Evolutionary conservation across 345 rosid species (phyloP), one percentile per base, ranked within the genome.

Genomic region (Citrus hindsii): DNA sequence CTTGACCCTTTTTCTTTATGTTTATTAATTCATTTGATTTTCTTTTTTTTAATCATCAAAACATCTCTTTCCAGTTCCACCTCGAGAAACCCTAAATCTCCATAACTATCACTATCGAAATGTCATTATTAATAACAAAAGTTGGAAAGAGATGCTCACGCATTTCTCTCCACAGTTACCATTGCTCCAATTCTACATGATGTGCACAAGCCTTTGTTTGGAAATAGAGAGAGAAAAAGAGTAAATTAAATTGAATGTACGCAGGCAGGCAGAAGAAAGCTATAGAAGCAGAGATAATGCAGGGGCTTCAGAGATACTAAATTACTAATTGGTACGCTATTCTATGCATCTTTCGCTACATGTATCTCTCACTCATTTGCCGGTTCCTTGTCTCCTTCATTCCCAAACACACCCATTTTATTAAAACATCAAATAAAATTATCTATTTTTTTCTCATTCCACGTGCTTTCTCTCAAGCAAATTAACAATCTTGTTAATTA

Each of bases 371-470:
- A 35, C 83, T 79, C 51, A 79, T 77, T 81, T 79, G 75, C 80
- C 79, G 87, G 71, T 79, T 51, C 46, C 69, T 75, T 84, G 89
- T 86, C 91, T 68, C 84, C 86, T 78, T 64, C 82, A 30, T 77
- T 77, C 79, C 80, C 80, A 69, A 67, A 77, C 78, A 76, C 77
- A 64, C 83, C 77, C 71, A 77, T 46, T 75, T 76, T 38, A n/a
- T 76, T 38, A n/a, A 66, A 32, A 40, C 6, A 42, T 58, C 59
- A 53, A 53, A 53, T 13, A 46, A 24, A 38, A 48, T 69, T 76
- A 27, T 53, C 73, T 25, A 28, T 60, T 73, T 46, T 66, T 66
- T 70, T 69, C 7, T 73, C 10, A 21, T 66, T 79, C 83, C 79
- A 71, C 74, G 59, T 75, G 74, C 70, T 42, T 28, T 69, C 72